Evolutionary conservation across 768 basidiomycete species (phyloP), one percentile per base, ranked within the genome.

Genomic region (Mycena chlorophos): DNA sequence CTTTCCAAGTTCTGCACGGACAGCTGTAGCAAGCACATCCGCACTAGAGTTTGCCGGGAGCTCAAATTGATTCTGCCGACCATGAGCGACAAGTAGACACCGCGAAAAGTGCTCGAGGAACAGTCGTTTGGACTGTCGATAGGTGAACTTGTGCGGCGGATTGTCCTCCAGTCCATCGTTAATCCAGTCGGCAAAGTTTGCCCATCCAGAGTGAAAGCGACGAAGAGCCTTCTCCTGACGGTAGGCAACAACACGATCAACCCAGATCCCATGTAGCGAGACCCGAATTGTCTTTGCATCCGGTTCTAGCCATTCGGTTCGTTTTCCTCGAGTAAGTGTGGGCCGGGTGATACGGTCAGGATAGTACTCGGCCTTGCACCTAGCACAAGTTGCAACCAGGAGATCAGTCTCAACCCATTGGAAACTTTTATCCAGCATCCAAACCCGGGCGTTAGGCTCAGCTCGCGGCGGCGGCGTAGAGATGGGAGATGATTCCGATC

Each of bases 161-260:
- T 52, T 51, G 8, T 52, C 37, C 2, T 43, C 48, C n/a, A 50
- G 55, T 5, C 49, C 19, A 67, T 65, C 65, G 43, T 71, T 71
- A 17, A 70, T 29, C 56, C 60, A 69, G 1, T 63, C 54, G 3
- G 70, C 61, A 54, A 68, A 70, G 49, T 68, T 68, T 0, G 68
- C 66, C 65, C 68, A 70, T 22, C 68, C 67, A 16, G 63, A 55
- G 26, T 66, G 65, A 43, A 67, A 67, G 0, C 64, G 51, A 14
- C 63, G 52, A 20, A 68, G 27, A 6, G 68, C 65, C 16, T 57
- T 55, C 52, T 69, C 68, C 48, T 70, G 69, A 1, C 56, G 56
- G 16, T 61, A 1, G 0, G 66, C 70, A 39, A 71, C 51, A 20
- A 30, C 57, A 16, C 61, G 39, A 31, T 69, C 60, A 1, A 66